Conservation (phyloP, 2,329 filamentous ascomycete genomes). For the Diaporthe citriasiana region DNA sequence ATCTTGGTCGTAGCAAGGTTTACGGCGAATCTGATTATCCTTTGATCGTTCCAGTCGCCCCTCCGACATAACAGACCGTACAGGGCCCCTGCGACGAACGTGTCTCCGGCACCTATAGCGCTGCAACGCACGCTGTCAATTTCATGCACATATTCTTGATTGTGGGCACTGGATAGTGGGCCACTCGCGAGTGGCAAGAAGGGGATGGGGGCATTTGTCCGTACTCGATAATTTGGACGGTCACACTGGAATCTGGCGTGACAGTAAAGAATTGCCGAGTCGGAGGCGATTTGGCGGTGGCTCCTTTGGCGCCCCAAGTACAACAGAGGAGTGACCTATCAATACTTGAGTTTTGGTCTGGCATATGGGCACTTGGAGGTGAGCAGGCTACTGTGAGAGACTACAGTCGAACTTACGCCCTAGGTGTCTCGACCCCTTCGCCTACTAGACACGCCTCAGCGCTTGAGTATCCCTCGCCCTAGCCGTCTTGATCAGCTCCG, state of each 20-base stretch:
- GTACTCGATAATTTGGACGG: constrained; percentile 71
- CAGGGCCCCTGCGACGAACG: constrained; percentile 80
- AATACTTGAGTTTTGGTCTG: constrained; percentile 15
- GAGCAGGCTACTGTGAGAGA: constrained; percentile 10
- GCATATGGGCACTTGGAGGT: constrained; percentile 6
- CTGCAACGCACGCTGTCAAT: constrained; percentile 55
- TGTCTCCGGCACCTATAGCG: constrained; percentile 81
- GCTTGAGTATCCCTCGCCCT: constrained; percentile 52
- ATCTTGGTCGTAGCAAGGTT: constrained; percentile 78
- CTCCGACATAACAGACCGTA: constrained; percentile 69
- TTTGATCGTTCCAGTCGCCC: constrained; percentile 62
- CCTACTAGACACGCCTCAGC: constrained; percentile 65
- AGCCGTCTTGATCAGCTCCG: constrained; percentile 28
- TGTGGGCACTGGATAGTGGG: constrained; percentile 25
- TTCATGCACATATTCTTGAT: constrained; percentile 8
- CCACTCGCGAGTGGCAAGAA: background rate
- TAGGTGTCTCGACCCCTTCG: constrained; percentile 54
- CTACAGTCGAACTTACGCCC: constrained; percentile 58
- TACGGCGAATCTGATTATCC: constrained; percentile 69
- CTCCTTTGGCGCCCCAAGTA: constrained; percentile 62
- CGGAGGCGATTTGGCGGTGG: constrained; percentile 59
- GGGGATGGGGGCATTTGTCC: constrained; percentile 45
- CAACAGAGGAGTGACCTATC: constrained; percentile 57
- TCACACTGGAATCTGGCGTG: constrained; percentile 50
- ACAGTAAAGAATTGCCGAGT: constrained; percentile 45